These are phyloP conservation scores for Multifurca ochricompacta DNA, from an alignment of 768 basidiomycete genomes.

Conservation along the genomic window DNA sequence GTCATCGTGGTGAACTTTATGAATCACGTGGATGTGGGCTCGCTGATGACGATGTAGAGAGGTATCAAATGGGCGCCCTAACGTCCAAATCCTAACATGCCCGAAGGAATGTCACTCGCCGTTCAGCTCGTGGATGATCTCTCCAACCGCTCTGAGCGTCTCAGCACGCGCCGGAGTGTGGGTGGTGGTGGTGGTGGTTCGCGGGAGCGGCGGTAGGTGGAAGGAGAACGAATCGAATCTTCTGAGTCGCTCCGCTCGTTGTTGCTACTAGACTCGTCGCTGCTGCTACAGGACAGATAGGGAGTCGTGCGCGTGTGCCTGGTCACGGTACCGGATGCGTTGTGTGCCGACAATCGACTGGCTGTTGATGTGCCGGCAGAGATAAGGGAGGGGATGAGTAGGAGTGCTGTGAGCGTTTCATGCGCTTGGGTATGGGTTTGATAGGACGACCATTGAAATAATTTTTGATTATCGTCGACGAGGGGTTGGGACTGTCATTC, in stretches of 20 bases:
- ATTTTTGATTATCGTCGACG: background rate
- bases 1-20: no score
- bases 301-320: no score
- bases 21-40: no score
- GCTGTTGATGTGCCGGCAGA: no score
- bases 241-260: background rate
- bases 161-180: background rate
- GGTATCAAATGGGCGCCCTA: no score
- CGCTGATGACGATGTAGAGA: no score
- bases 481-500: background rate
- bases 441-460: background rate
- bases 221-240: no score
- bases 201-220: background rate
- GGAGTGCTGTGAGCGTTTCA: background rate
- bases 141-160: background rate
- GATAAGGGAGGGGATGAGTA: no score
- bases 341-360: no score
- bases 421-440: conserved; percentile 5
- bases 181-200: background rate
- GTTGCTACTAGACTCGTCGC: background rate
- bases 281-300: background rate
- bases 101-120: no score
- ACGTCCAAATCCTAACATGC: no score
- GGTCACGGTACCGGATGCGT: no score
- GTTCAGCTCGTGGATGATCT: background rate